Evolutionary conservation across 768 basidiomycete genomes (phyloP).

Genomic region (Chalciporus piperatus): DNA sequence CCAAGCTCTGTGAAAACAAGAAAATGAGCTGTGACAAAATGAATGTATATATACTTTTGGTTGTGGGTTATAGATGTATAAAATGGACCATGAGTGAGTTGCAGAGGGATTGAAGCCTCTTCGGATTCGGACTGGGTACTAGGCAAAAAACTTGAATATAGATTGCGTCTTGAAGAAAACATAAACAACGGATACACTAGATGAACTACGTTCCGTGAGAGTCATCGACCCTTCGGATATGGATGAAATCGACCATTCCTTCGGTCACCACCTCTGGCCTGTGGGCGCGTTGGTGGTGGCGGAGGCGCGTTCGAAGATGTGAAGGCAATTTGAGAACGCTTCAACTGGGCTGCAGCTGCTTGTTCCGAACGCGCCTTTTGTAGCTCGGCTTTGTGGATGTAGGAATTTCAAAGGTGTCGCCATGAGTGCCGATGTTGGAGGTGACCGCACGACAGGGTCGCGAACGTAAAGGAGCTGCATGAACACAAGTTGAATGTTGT

Average conservation of each 20-base stretch:
- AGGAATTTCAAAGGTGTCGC: not conserved
- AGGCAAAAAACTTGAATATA: too few relatives aligned
- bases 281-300: slow-evolving; percentile 6
- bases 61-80: too few relatives aligned
- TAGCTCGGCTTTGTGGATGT: slow-evolving; percentile 47
- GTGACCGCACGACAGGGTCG: not conserved
- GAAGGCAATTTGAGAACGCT: slow-evolving; percentile 65
- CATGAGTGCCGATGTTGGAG: not conserved
- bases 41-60: too few relatives aligned
- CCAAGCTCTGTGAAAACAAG: too few relatives aligned
- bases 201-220: slow-evolving; percentile 3
- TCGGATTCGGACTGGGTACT: too few relatives aligned
- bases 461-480: slow-evolving; percentile 14
- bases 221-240: slow-evolving; percentile 25
- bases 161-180: slow-evolving; percentile 3
- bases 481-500: slow-evolving; percentile 25
- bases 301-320: slow-evolving; percentile 31
- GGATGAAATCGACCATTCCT: slow-evolving; percentile 29
- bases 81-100: too few relatives aligned
- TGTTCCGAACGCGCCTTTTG: slow-evolving; percentile 68
- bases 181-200: slow-evolving; percentile 10
- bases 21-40: too few relatives aligned
- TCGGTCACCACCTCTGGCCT: slow-evolving; percentile 18
- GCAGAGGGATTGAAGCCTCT: too few relatives aligned
- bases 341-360: slow-evolving; percentile 49